Evolutionary conservation across 1,284 basidiomycete species (phyloP), one percentile per base, ranked within the genome.

Genomic region (Austroboletus novae-zelandiae): DNA sequence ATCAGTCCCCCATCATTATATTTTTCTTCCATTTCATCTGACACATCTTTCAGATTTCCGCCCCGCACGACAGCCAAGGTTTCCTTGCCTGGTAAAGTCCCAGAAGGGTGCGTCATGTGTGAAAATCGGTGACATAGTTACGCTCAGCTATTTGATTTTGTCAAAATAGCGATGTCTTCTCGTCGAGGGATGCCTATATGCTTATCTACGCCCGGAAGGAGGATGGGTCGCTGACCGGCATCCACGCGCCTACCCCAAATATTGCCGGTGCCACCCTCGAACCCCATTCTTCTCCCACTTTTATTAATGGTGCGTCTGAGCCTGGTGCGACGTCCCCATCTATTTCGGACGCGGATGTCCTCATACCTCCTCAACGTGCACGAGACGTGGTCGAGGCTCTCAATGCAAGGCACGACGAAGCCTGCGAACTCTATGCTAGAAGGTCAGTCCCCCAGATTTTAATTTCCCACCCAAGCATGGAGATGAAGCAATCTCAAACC

Each of bases 101-200:
- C 51, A 45, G 67, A 69, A 55, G 45, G 57, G 61, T 63, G 52
- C 15, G 59, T 61, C 39, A 57, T 48, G 45, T 23, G 20, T 32
- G 42, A 50, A 47, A 50, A 43, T 47, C 40, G 43, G 32, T 25
- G 44, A 34, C 37, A 49, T 45, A 46, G 40, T 42, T 53, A 39
- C 32, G 39, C 57, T 62, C 42, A 64, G 18, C 25, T 37, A 58
- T 65, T 63, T 66, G 52, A 57, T 53, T 60, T 60, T 52, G 42
- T 49, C 45, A 18, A 48, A 55, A 54, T 52, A 71, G 67, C 52
- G 68, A 71, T 32, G 49, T 67, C 40, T 67, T 83, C 52, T 74
- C 78, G 1, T 94, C 91, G 1, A 87, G 81, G 66, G 91, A 94
- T 58, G 91, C 91, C 23, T 96, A 97, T 70, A 94, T 96, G 92